Evolutionary conservation across 2,329 filamentous ascomycete species (phyloP), one percentile per base, ranked within the genome.

Genomic region (Alternaria consortialis): DNA sequence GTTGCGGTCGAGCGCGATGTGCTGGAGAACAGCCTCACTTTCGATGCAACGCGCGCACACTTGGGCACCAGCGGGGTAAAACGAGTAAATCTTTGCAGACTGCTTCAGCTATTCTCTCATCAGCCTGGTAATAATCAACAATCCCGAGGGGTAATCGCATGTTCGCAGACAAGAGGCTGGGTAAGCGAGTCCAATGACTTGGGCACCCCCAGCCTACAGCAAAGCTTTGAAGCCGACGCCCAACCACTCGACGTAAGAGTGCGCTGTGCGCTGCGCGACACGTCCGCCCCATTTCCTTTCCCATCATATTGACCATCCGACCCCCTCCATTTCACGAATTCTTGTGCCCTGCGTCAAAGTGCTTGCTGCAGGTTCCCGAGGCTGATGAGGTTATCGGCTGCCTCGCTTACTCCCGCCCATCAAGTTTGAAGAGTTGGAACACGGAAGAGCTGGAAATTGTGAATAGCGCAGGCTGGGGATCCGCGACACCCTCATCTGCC

Each of bases 181-280:
- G 62, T 65, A 66, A 68, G 65, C 65, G 65, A 66, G 66, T 64
- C 69, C 65, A 71, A 66, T 71, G 64, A 63, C 65, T 64, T 63
- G 64, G 67, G 65, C 57, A 55, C 55, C 52, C 63, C 69, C 65
- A 70, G 65, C 66, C 63, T 56, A 58, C 67, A 64, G 66, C 66
- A 63, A 62, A 66, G 60, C 55, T 60, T 52, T 50, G 61, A 63
- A 58, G 58, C 56, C 66, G 62, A 66, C 58, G 70, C 70, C 68
- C 70, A 72, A 71, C 68, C 67, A 68, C 69, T 62, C 66, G 37
- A 63, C 56, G 60, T 69, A 71, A 71, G 62, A 63, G 59, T 53
- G 65, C 64, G 62, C 51, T 47, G 60, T 67, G 64, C 69, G 69
- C 65, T 56, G 43, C 57, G 60, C 56, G 59, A 63, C 62, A 57